phyloP scores from a whole-genome alignment of 2,329 filamentous ascomycete species.

The Coniochaeta sp. region DNA sequence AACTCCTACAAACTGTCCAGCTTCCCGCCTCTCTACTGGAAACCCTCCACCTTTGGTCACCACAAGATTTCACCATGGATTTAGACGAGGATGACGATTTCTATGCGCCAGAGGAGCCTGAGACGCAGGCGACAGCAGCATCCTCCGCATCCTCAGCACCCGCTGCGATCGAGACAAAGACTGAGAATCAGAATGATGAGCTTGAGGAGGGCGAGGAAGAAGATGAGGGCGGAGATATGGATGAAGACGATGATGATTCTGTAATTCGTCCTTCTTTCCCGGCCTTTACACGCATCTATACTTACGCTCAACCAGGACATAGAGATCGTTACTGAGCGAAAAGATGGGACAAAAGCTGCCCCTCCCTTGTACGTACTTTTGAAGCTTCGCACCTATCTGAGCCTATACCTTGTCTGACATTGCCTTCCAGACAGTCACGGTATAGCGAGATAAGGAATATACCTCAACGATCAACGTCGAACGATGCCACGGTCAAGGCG shows the following conservation, averaged over 20 bases:
- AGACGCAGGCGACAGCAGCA: slow-evolving; percentile 15
- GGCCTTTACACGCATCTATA: not conserved
- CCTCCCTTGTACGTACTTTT: slow-evolving; percentile 44
- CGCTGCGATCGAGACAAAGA: slow-evolving; percentile 22
- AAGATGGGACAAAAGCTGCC: slow-evolving; percentile 54
- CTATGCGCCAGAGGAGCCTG: slow-evolving; percentile 53
- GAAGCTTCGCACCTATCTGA: slow-evolving; percentile 5
- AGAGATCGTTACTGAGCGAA: slow-evolving; percentile 60
- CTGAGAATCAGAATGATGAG: slow-evolving; percentile 37
- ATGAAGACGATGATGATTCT: slow-evolving; percentile 48
- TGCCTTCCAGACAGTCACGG: slow-evolving; percentile 41
- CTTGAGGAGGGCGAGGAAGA: slow-evolving; percentile 59
- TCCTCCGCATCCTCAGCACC: slow-evolving; percentile 10
- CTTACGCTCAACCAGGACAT: slow-evolving; percentile 41
- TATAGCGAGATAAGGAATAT: slow-evolving; percentile 62
- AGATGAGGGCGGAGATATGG: slow-evolving; percentile 53
- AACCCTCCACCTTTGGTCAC: not conserved
- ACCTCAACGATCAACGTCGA: slow-evolving; percentile 49
- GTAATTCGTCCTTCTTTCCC: slow-evolving; percentile 2
- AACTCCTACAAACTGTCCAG: not conserved
- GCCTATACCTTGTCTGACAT: not conserved
- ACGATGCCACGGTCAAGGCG: slow-evolving; percentile 39
- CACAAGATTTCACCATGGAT: slow-evolving; percentile 41
- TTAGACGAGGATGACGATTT: slow-evolving; percentile 63
- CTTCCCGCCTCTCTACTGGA: not conserved